Conservation (phyloP, 1,284 basidiomycete genomes). For the Meripilus lineatus region DNA sequence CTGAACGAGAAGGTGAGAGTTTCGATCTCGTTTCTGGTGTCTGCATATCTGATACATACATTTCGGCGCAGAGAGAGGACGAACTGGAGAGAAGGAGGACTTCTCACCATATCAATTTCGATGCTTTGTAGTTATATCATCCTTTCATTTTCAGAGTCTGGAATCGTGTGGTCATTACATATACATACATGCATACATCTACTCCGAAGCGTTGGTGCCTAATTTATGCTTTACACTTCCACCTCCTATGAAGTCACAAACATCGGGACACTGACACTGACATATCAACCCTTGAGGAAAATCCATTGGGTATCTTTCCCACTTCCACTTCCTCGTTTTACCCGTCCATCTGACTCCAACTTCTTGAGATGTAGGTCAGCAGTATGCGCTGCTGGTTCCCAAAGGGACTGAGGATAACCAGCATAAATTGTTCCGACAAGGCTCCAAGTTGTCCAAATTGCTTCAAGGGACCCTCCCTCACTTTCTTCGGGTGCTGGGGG, state of each 20-base stretch:
- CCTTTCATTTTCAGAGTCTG: too few species aligned
- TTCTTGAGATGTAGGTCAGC: conserved; percentile 75
- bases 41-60: conserved; percentile 1
- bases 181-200: not conserved
- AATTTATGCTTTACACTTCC: not conserved
- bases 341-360: conserved; percentile 62
- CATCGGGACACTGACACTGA: too few species aligned
- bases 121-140: conserved; percentile 48
- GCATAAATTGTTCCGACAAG: conserved; percentile 67
- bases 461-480: too few species aligned
- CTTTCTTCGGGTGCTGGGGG: conserved; percentile 23
- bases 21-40: conserved; percentile 8
- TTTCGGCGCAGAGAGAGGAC: conserved; percentile 70
- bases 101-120: conserved; percentile 96
- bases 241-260: too few species aligned
- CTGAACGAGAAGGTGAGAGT: conserved; percentile 81
- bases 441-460: conserved; percentile 56
- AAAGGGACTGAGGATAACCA: conserved; percentile 65
- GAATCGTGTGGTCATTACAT: conserved; percentile 10
- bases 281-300: too few species aligned
- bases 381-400: conserved; percentile 68
- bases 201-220: too few species aligned
- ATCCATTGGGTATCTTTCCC: conserved; percentile 35
- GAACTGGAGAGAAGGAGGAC: conserved; percentile 83
- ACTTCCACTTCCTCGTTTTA: conserved; percentile 43